These are phyloP conservation scores for Aspergillus glaucus DNA, from an alignment of 2,329 filamentous ascomycete species.

Conservation along the genomic window DNA sequence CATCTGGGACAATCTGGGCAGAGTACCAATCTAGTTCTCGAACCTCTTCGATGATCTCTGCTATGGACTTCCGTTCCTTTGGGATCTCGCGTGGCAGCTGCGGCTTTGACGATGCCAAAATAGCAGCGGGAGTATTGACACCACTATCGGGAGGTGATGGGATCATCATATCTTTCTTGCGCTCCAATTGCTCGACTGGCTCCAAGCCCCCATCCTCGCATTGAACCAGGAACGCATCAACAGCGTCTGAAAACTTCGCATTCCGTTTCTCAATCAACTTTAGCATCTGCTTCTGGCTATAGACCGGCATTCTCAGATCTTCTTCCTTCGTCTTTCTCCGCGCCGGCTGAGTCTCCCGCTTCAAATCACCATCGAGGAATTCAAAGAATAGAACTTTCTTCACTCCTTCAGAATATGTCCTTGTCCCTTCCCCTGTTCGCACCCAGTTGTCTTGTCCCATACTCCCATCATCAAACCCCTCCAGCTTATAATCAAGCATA, in stretches of 20 bases:
- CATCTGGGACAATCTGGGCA: constrained; percentile 86
- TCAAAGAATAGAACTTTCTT: constrained; percentile 81
- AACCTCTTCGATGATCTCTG: constrained; percentile 79
- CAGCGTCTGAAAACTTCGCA: constrained; percentile 68
- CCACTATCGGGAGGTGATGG: constrained; percentile 50
- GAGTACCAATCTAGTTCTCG: constrained; percentile 81
- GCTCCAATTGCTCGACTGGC: constrained; percentile 59
- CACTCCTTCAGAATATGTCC: background rate
- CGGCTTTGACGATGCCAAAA: constrained; percentile 32
- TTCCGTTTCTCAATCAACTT: constrained; percentile 85
- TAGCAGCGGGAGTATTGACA: constrained; percentile 33
- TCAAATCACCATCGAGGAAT: constrained; percentile 85
- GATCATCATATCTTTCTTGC: constrained; percentile 55
- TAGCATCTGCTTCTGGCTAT: constrained; percentile 87
- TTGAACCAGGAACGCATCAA: constrained; percentile 69
- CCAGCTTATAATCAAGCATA: constrained; percentile 60
- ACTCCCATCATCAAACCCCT: constrained; percentile 32
- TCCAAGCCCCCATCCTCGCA: constrained; percentile 60
- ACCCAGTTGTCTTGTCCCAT: constrained; percentile 19
- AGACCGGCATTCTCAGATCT: constrained; percentile 84
- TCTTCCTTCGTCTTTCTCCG: constrained; percentile 64
- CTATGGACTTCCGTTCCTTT: constrained; percentile 68
- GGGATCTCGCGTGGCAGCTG: constrained; percentile 62
- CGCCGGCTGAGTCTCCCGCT: constrained; percentile 64
- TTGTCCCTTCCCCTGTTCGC: constrained; percentile 16